Evolutionary conservation across 305 asterid species (phyloP).

Genomic region (Rubia balearica): DNA sequence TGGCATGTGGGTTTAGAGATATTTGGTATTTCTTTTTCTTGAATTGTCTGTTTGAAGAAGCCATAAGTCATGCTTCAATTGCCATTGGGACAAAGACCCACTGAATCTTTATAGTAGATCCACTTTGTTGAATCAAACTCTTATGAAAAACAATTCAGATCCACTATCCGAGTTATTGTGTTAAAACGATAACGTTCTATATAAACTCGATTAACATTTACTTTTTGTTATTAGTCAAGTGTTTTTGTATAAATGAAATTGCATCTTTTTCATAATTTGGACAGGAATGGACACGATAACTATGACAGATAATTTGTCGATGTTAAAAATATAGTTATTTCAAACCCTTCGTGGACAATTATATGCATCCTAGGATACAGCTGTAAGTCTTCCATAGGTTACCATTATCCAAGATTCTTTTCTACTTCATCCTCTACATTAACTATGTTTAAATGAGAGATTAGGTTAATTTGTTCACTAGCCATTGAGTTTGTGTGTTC

Average conservation of each 20-base stretch:
- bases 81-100: constrained; percentile 37
- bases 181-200: neutral
- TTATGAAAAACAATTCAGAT: neutral
- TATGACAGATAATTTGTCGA: too few relatives aligned
- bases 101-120: constrained; percentile 44
- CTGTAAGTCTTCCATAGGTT: neutral
- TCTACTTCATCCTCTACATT: neutral
- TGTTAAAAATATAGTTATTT: too few relatives aligned
- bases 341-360: neutral
- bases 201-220: neutral
- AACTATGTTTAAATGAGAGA: neutral
- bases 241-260: too few relatives aligned
- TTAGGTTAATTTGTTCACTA: neutral
- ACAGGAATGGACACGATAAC: neutral
- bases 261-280: neutral
- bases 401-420: neutral
- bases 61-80: constrained; percentile 12
- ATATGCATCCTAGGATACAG: neutral
- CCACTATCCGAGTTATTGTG: neutral
- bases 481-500: neutral
- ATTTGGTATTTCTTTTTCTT: neutral
- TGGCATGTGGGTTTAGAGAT: constrained; percentile 37
- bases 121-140: constrained; percentile 23
- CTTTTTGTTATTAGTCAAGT: too few relatives aligned
- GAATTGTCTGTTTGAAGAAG: neutral